Base-by-base conservation (phyloP, 805 yeast species). In the Barnettozyma wickerhamii region DNA sequence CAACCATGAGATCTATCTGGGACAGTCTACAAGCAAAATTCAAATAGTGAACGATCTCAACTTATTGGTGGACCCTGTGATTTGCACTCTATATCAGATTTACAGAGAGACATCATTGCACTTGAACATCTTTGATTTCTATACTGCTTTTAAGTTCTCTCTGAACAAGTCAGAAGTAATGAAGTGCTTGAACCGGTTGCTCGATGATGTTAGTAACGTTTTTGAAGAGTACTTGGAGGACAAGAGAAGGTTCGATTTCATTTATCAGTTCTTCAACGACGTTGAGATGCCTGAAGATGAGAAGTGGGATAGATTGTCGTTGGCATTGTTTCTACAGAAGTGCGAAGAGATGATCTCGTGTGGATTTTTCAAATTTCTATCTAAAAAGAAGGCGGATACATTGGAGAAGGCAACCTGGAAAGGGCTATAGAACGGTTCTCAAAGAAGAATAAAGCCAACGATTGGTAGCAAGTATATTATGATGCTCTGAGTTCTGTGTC, bases 91-190 rank as follows among this genome's bases (percentile, higher is more conserved):
- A 40, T 89, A 77, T 62, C 73, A 76, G 35, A 67, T 86, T 13
- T 83, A 81, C 57, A 75, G 93, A 44, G 96, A 89, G 51, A 90
- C 96, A 0, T 84, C 85, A 19, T 68, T 79, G 3, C 64, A 71
- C 23, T 71, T 84, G 46, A 84, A 84, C 53, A 70, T 82, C 39
- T 80, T 69, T 60, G 95, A 84, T 50, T 79, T 79, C 49, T 84
- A 70, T 52, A 58, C 65, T 19, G 81, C 85, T 0, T 84, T 84
- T 61, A 75, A 69, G 52, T 75, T 69, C 42, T 63, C 77, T 0
- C 49, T 80, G n/a, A 62, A 66, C 4, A 51, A 51, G 33, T 49
- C 57, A 6, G 48, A 49, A 10, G 58, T 65, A 1, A 40, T 60
- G 46, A 33, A 40, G 1, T 58, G 56, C 24, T 26, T 65, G 6